phyloP scores from a whole-genome alignment of 176 grass and related monocot species.

The Olyra latifolia region DNA sequence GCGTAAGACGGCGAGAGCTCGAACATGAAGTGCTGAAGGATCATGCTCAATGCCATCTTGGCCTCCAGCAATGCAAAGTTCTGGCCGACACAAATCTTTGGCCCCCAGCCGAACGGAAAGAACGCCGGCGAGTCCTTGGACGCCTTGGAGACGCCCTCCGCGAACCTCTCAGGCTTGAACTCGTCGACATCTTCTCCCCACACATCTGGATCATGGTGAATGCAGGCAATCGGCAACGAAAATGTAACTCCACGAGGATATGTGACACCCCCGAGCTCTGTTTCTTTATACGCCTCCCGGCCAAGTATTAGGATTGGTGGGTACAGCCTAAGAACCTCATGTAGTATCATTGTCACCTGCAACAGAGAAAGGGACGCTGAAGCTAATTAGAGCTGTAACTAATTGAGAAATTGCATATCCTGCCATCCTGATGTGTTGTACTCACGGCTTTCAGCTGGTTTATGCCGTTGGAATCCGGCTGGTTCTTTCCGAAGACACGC shows the following conservation, averaged over 20 bases:
- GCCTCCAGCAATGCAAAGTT: slow-evolving; percentile 72
- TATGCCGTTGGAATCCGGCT: slow-evolving; percentile 41
- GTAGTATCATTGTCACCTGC: slow-evolving; percentile 72
- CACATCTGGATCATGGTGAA: slow-evolving; percentile 59
- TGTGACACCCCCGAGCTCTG: slow-evolving; percentile 51
- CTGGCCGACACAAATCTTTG: slow-evolving; percentile 52
- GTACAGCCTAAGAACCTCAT: slow-evolving; percentile 74
- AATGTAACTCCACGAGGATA: slow-evolving; percentile 53
- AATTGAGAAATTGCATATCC: not conserved
- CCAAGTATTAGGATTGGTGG: slow-evolving; percentile 39
- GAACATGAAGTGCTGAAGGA: slow-evolving; percentile 62
- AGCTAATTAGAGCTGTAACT: not conserved
- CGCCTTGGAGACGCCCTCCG: slow-evolving; percentile 56
- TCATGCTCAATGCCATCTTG: slow-evolving; percentile 58
- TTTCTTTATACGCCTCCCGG: slow-evolving; percentile 34
- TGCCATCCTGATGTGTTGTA: not conserved
- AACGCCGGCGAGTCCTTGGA: slow-evolving; percentile 41
- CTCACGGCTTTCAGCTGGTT: slow-evolving; percentile 63
- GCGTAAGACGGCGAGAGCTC: slow-evolving; percentile 60
- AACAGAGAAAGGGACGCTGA: not conserved
- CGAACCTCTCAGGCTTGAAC: slow-evolving; percentile 68
- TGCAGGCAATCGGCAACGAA: slow-evolving; percentile 12
- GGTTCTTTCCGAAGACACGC: slow-evolving; percentile 31
- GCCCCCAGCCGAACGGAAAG: slow-evolving; percentile 60
- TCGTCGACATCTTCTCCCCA: slow-evolving; percentile 58